Conservation (phyloP, 1,284 basidiomycete genomes). For the Porphyrellus sp. region DNA sequence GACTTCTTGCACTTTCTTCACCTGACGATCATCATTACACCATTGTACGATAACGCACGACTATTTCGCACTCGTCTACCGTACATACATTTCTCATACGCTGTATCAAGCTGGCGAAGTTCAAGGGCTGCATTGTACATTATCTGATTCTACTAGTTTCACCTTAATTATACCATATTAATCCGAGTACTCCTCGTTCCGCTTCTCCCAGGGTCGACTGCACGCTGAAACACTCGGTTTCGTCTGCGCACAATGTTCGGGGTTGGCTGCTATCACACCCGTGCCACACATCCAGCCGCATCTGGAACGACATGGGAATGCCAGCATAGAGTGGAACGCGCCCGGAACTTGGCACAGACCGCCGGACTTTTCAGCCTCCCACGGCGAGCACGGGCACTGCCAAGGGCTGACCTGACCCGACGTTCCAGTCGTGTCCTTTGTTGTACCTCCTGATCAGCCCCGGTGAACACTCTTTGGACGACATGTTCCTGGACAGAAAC, state of each 20-base stretch:
- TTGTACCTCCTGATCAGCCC: constrained; percentile 11
- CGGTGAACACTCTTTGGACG: constrained; percentile 1
- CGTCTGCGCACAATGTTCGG: too few relatives aligned
- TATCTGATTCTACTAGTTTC: constrained; percentile 26
- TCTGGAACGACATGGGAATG: constrained; percentile 13
- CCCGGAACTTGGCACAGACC: constrained; percentile 8
- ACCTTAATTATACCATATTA: constrained; percentile 38
- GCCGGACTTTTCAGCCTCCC: constrained; percentile 13
- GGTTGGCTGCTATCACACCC: too few relatives aligned
- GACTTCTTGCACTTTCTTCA: constrained; percentile 20
- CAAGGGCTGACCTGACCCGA: constrained; percentile 1
- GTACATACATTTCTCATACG: constrained; percentile 32
- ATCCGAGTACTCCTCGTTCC: too few relatives aligned
- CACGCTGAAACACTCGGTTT: too few relatives aligned
- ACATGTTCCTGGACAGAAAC: not conserved
- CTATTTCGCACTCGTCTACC: constrained; percentile 27
- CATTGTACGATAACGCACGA: constrained; percentile 36
- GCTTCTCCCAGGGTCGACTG: too few relatives aligned
- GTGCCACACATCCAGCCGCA: constrained; percentile 3
- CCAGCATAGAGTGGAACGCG: constrained; percentile 6
- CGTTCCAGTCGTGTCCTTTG: not conserved
- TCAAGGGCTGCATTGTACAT: constrained; percentile 30
- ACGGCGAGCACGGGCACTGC: constrained; percentile 24
- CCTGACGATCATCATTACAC: constrained; percentile 21
- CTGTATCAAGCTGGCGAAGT: constrained; percentile 12